Percentiles rank a stretch among this genome's conserved stretches.
Conservation (phyloP, 1,284 basidiomycete species). For the Fomitopsis pinicola region DNA sequence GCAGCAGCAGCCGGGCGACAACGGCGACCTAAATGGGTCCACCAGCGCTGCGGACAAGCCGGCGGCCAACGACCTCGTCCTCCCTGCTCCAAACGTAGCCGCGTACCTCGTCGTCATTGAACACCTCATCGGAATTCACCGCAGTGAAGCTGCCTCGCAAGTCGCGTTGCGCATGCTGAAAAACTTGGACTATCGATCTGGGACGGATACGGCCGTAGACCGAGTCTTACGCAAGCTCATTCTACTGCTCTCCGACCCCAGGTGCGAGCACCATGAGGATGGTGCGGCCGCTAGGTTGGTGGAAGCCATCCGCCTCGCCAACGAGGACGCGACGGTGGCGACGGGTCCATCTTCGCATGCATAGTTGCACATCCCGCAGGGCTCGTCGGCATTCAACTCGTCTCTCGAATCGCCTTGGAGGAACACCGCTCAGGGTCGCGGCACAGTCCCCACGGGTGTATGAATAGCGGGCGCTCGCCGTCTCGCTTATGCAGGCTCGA, state of each 20-base stretch:
- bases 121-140: conserved; percentile 22
- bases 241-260: background rate
- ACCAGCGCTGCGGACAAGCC: background rate
- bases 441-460: background rate
- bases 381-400: background rate
- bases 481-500: background rate
- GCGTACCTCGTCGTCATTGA: conserved; percentile 28
- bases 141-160: conserved; percentile 19
- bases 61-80: background rate
- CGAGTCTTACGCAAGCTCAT: conserved; percentile 1
- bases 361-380: background rate
- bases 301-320: background rate
- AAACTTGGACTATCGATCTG: conserved; percentile 16
- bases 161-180: conserved; percentile 22
- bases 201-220: conserved; percentile 8
- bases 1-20: conserved; percentile 15
- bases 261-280: background rate
- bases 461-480: background rate
- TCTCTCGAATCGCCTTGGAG: background rate
- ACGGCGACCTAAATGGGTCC: background rate
- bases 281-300: background rate
- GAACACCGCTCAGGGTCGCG: background rate
- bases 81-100: conserved; percentile 13
- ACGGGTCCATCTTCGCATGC: background rate
- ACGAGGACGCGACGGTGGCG: too few species aligned